phyloP scores from a whole-genome alignment of 2,329 filamentous ascomycete genomes.

The Talaromyces piceae region DNA sequence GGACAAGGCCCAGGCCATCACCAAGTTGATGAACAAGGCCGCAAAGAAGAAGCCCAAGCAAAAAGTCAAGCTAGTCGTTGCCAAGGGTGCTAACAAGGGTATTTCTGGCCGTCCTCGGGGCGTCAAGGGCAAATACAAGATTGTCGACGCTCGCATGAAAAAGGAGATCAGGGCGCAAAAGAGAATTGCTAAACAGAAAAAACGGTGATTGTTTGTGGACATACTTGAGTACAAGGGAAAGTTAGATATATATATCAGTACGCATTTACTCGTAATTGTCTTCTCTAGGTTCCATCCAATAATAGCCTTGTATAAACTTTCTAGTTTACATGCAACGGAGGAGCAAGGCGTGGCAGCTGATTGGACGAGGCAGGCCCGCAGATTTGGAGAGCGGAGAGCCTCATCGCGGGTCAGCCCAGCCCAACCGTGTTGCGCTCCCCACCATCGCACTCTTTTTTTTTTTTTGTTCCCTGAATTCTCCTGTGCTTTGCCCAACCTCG shows the following conservation, averaged over 20 bases:
- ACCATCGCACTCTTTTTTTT: constrained; percentile 6
- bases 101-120: constrained; percentile 80
- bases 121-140: constrained; percentile 94
- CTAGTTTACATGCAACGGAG: too few relatives aligned
- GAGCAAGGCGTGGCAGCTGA: background rate
- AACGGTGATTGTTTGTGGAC: background rate
- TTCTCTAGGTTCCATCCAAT: background rate
- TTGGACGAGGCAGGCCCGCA: background rate
- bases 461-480: constrained; percentile 5
- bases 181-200: constrained; percentile 66
- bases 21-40: constrained; percentile 72
- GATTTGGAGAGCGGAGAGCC: too few relatives aligned
- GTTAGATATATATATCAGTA: background rate
- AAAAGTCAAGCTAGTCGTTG: constrained; percentile 81
- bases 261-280: background rate
- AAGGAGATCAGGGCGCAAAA: constrained; percentile 90
- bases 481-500: constrained; percentile 5
- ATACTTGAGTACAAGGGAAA: background rate
- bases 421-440: too few relatives aligned
- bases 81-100: constrained; percentile 73
- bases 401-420: background rate
- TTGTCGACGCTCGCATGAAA: constrained; percentile 92
- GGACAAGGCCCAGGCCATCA: constrained; percentile 84
- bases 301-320: too few relatives aligned
- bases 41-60: constrained; percentile 78